Evolutionary conservation across 441 rosid species (phyloP).

Genomic region (Rhodomyrtus psidioides): DNA sequence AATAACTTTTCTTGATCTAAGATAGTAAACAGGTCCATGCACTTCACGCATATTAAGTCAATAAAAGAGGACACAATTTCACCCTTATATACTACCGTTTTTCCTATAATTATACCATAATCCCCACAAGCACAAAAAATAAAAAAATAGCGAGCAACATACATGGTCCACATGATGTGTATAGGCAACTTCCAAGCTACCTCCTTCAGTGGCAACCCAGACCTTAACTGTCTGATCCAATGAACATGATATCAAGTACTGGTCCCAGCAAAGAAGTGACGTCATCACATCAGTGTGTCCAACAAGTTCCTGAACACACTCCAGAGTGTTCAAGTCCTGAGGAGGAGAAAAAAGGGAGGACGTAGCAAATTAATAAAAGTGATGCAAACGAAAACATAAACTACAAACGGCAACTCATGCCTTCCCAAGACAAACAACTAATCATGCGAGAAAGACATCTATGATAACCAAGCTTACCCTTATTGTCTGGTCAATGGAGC

Average conservation of each 20-base stretch:
- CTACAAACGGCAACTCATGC: neutral
- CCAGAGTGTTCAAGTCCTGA: conserved; percentile 22
- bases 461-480: neutral
- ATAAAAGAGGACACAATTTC: neutral
- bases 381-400: neutral
- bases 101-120: neutral
- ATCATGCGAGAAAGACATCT: neutral
- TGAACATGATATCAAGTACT: conserved; percentile 25
- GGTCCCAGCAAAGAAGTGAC: conserved; percentile 38
- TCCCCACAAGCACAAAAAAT: neutral
- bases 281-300: conserved; percentile 23
- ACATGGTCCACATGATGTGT: conserved; percentile 10
- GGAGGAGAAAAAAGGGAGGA: too few relatives aligned
- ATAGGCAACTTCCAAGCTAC: conserved; percentile 14
- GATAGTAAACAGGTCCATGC: neutral
- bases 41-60: neutral
- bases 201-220: conserved; percentile 21
- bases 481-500: neutral
- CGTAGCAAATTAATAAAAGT: neutral
- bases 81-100: neutral
- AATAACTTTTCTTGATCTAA: neutral
- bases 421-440: neutral
- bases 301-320: conserved; percentile 14
- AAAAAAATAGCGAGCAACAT: neutral
- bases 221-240: conserved; percentile 28